phyloP scores from a whole-genome alignment of 371 early-diverging fungal species.

The Actinomortierella ambigua region DNA sequence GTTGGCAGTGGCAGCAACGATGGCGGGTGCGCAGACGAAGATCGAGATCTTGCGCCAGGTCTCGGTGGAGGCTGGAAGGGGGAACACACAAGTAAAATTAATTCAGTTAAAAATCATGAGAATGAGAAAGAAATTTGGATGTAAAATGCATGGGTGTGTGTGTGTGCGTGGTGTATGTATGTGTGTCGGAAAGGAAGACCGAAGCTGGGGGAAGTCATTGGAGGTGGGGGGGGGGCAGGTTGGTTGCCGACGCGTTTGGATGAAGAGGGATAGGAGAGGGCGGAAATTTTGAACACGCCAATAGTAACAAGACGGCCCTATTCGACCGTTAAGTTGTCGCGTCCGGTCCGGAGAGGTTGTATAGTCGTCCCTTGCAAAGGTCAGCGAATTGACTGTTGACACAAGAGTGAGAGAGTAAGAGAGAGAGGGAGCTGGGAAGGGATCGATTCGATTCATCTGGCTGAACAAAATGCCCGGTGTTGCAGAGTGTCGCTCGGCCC shows the following conservation, averaged over 20 bases:
- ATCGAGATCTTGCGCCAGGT: constrained; percentile 50
- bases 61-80: constrained; percentile 37
- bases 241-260: too few relatives aligned
- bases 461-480: too few relatives aligned
- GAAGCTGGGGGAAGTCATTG: not conserved
- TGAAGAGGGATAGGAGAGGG: not conserved
- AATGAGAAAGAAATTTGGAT: not conserved
- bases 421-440: too few relatives aligned
- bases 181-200: not conserved
- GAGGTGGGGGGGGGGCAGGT: too few relatives aligned
- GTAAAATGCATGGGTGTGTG: not conserved
- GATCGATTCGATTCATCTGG: too few relatives aligned
- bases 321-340: too few relatives aligned
- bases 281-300: not conserved
- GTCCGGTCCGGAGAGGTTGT: too few relatives aligned
- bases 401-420: too few relatives aligned
- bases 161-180: not conserved
- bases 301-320: not conserved
- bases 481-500: too few relatives aligned
- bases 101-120: not conserved
- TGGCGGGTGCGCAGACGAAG: constrained; percentile 42
- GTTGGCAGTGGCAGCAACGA: constrained; percentile 45
- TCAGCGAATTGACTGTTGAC: too few relatives aligned
- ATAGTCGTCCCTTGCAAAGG: too few relatives aligned
- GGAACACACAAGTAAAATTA: too few relatives aligned